Evolutionary conservation across 441 rosid species (phyloP).

Genomic region (Theobroma grandiflorum): DNA sequence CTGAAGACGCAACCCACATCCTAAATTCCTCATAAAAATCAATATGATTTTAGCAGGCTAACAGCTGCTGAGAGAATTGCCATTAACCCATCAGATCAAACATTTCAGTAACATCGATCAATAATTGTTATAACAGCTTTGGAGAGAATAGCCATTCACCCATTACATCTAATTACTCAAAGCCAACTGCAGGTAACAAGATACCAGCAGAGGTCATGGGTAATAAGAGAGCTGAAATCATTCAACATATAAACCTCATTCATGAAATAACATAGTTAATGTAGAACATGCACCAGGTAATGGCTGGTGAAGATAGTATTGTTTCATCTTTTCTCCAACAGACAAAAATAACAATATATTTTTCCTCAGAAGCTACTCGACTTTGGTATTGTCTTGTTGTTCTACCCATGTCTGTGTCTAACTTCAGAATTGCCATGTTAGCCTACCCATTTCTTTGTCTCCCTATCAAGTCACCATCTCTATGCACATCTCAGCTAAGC

Average conservation of each 20-base stretch:
- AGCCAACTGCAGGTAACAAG: neutral
- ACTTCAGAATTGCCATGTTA: neutral
- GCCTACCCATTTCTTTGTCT: neutral
- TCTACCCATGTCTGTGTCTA: neutral
- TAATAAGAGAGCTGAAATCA: neutral
- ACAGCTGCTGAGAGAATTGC: too few species aligned
- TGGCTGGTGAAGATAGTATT: neutral
- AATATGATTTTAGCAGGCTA: too few species aligned
- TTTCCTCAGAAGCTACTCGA: neutral
- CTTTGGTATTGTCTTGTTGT: neutral
- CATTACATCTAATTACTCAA: neutral
- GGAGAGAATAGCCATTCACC: neutral
- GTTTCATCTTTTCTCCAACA: neutral
- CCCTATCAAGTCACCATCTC: neutral
- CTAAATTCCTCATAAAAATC: too few species aligned
- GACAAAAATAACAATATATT: neutral
- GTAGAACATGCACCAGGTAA: neutral
- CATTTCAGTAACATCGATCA: neutral
- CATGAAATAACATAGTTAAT: neutral
- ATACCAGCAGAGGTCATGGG: neutral
- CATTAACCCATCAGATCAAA: neutral
- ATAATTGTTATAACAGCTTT: neutral
- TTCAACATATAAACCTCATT: neutral
- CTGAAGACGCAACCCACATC: too few species aligned
- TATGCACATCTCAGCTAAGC: neutral